Base-by-base conservation (phyloP, 169 alveolate species). In the Eimeria necatrix region DNA sequence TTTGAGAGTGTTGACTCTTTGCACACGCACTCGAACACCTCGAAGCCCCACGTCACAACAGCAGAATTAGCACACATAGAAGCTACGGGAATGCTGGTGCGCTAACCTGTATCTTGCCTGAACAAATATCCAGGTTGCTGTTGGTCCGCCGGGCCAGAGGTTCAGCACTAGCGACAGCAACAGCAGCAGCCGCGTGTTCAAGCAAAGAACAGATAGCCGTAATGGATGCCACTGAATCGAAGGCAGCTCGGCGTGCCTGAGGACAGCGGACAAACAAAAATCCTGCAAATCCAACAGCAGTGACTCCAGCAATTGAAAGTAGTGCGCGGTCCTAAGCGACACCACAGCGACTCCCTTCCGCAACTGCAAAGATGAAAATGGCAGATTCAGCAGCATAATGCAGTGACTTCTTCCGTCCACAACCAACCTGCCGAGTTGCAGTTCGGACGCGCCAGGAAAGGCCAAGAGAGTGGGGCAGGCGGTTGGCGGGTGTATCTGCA, bases 221-320 rank as follows among this genome's bases (percentile, higher is more conserved):
- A 52, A 80, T 80, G 48, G 60, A 80, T 26, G 71, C 89, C 51
- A 26, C 89, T 16, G 89, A 48, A 18, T 80, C 89, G 16, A 22
- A 16, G 64, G 89, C 89, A 56, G 89, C 89, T 6, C 64, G 89
- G 89, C 89, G 70, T 20, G 89, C 89, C 89, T 80, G 89, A 14
- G 49, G 7, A 80, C 18, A 64, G 14, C 71, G 49, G 49, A 48
- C 22, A 80, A 6, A 22, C 0, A 56, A 64, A 80, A 5, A 48
- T 9, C 61, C 85, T 1, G 56, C 68, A 56, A 18, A 10, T 12
- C 22, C 68, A 56, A 56, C 68, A 56, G 68, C 60, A 74, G 61
- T 53, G 41, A 18, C 24, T 4, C 22, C 85, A 74, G 41, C 85
- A 74, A 8, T 2, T 41, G 59, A 51, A 10, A 18, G 8, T 26